Evolutionary conservation across 75 land plant genomes (phyloP), one percentile per base, ranked within the genome.

Genomic region (Larix kaempferi): DNA sequence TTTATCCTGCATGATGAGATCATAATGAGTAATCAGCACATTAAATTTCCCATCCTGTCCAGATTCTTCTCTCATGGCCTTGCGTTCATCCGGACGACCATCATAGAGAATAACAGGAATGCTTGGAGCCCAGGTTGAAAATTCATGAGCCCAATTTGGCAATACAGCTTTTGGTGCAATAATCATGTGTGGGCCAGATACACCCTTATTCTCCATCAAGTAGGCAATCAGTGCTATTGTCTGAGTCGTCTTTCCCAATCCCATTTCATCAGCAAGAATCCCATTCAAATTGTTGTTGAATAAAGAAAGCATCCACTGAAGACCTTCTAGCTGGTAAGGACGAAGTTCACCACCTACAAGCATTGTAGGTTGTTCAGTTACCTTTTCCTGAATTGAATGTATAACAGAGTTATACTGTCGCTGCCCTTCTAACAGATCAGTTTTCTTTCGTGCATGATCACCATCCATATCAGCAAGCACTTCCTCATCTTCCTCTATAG

Each of bases 131-230:
- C 99, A 96, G 7, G 90, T 88, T 60, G 89, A 57, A 75, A 96
- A 95, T 77, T 96, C 99, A 87, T 83, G 82, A 17, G 82, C 76
- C 99, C 99, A 96, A 77, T 96, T 96, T n/a, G 99, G 95, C 57
- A 96, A 76, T 19, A 96, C 99, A 26, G 99, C 99, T 78, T 96
- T 96, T 26, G 99, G 99, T 71, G 99, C 99, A 29, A 96, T 87
- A 78, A 96, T 94, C 76, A 96, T 78, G 74, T 96, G 95, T 1
- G 99, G 99, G 2, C 99, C 99, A 59, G 80, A 87, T 10, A 96
- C 88, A 37, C 87, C 92, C 75, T 96, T 96, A 76, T 94, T 91
- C n/a, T n/a, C n/a, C n/a, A n/a, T n/a, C n/a, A n/a, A n/a, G n/a
- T n/a, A n/a, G n/a, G n/a, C n/a, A n/a, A n/a, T n/a, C n/a, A n/a